These are phyloP conservation scores for Linum lewisii DNA, from an alignment of 345 rosid species.

Conservation along the genomic window DNA sequence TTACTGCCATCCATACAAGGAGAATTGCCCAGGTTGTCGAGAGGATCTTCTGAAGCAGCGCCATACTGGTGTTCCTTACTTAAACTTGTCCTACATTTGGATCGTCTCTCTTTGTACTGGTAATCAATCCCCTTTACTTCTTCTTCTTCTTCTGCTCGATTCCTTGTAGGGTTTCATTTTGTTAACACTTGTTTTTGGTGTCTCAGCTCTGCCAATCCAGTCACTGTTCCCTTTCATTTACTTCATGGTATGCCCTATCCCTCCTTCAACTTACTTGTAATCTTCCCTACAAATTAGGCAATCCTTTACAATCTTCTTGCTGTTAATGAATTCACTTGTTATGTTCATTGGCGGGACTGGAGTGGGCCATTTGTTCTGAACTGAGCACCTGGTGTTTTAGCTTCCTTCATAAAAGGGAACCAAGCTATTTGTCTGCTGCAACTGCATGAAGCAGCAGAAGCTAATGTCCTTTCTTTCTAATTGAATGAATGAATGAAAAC, in stretches of 20 bases:
- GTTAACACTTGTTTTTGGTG: neutral
- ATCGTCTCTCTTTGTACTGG: conserved; percentile 49
- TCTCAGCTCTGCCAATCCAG: conserved; percentile 15
- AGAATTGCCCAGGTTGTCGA: conserved; percentile 44
- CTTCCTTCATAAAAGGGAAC: too few species aligned
- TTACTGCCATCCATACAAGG: conserved; percentile 8
- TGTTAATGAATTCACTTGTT: too few species aligned
- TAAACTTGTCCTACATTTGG: conserved; percentile 40
- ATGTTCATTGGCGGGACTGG: too few species aligned
- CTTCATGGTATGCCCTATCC: conserved; percentile 16
- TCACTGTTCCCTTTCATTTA: conserved; percentile 17
- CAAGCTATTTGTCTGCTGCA: neutral
- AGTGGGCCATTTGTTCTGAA: too few species aligned
- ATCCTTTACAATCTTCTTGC: too few species aligned
- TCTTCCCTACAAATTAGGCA: too few species aligned
- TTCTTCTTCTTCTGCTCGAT: neutral
- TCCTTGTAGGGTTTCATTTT: neutral
- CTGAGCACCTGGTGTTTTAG: too few species aligned
- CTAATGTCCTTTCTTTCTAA: too few species aligned
- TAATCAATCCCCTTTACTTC: neutral
- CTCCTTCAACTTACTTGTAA: too few species aligned
- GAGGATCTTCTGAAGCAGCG: conserved; percentile 31
- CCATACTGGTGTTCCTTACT: conserved; percentile 29
- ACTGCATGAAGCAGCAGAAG: neutral
- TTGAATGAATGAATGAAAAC: neutral